phyloP scores from a whole-genome alignment of 345 rosid genomes.

The Psidium guajava region DNA sequence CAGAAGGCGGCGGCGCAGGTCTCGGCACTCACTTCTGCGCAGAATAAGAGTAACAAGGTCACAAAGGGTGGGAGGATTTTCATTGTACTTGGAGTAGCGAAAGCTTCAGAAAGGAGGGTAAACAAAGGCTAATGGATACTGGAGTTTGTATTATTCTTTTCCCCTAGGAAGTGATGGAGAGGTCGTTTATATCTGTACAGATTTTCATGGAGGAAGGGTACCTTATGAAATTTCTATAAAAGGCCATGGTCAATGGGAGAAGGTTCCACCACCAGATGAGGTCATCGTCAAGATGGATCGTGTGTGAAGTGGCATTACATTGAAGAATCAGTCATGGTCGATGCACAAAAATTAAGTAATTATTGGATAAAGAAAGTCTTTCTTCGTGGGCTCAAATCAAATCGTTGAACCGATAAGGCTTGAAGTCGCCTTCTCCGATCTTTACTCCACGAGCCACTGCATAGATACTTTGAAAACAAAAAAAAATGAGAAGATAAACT shows the following conservation, averaged over 20 bases:
- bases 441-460: background rate
- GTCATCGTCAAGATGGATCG: background rate
- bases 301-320: background rate
- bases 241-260: background rate
- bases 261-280: background rate
- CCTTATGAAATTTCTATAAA: background rate
- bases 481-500: background rate
- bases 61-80: background rate
- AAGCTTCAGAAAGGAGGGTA: background rate
- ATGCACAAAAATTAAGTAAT: background rate
- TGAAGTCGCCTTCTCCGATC: background rate
- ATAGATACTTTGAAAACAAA: background rate
- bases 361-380: background rate
- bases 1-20: conserved; percentile 29
- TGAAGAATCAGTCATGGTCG: background rate
- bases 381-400: background rate
- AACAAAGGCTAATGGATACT: background rate
- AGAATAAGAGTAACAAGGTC: background rate
- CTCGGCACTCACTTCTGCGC: background rate
- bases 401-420: background rate
- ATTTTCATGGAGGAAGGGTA: background rate
- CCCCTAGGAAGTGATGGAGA: background rate
- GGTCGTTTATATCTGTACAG: background rate
- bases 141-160: background rate
- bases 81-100: background rate